A percentile compares a stretch with the other conserved stretches of the same genome.
These are phyloP conservation scores for Suhomyces xylopsoci DNA, from an alignment of 805 yeast species.

Conservation along the genomic window DNA sequence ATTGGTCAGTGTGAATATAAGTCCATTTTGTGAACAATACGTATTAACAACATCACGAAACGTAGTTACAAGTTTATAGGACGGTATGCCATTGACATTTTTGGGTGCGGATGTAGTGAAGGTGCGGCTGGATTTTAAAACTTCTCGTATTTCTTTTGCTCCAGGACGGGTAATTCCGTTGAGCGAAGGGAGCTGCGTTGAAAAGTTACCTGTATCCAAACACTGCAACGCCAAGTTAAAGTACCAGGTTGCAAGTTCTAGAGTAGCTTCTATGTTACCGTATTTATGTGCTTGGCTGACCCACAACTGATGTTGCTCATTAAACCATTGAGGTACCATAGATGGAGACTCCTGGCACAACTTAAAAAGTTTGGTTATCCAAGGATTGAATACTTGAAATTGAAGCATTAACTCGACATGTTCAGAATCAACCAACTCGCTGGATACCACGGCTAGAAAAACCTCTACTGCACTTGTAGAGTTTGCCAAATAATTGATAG, in stretches of 20 bases:
- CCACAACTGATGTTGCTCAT: slow-evolving; percentile 21
- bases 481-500: not conserved
- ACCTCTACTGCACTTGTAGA: not conserved
- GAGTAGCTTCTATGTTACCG: not conserved
- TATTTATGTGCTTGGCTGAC: not conserved
- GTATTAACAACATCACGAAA: slow-evolving; percentile 66
- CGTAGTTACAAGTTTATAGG: slow-evolving; percentile 42
- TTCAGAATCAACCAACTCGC: not conserved
- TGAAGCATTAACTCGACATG: slow-evolving; percentile 21
- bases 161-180: slow-evolving; percentile 6
- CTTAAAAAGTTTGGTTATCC: slow-evolving; percentile 21
- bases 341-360: not conserved
- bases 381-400: slow-evolving; percentile 34
- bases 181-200: slow-evolving; percentile 12
- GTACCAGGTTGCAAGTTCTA: slow-evolving; percentile 18
- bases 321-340: not conserved
- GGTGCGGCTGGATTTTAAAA: not conserved
- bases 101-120: not conserved
- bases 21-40: slow-evolving; percentile 51
- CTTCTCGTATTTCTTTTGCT: not conserved
- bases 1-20: slow-evolving; percentile 36
- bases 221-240: slow-evolving; percentile 13
- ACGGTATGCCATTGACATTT: slow-evolving; percentile 38
- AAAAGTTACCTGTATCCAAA: slow-evolving; percentile 4
- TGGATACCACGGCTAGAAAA: not conserved